Evolutionary conservation across 768 basidiomycete species (phyloP), one percentile per base, ranked within the genome.

Genomic region (Auriscalpium microsporum): DNA sequence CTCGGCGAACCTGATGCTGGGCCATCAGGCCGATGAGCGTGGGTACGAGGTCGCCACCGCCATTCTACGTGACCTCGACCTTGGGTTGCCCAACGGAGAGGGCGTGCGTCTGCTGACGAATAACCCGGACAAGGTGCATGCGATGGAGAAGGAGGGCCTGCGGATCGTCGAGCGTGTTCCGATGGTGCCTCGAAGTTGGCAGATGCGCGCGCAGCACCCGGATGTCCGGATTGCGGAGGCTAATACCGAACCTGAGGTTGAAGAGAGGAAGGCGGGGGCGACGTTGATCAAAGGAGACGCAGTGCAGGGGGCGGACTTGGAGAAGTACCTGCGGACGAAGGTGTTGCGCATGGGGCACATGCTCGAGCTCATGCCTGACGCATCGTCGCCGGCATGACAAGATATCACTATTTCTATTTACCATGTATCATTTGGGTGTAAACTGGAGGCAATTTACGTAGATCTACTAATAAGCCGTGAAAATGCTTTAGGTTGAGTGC

Each of bases 261-360:
- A 64, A 35, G 75, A 75, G 54, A 73, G 75, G 58, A 63, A 72
- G 37, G 70, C 75, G 2, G 92, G 90, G 2, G 87, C 84, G 9
- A 88, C 90, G 44, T 77, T 93, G 70, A 84, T 94, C 44, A 92
- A 92, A 5, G 87, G 83, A 10, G 81, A 84, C 14, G 78, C 79
- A 33, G 87, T 86, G 9, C 73, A 84, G 53, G 90, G 93, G 1
- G 81, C 82, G 54, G 96, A 99, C 65, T 69, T 99, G 63, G 93
- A 98, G 65, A 92, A 87, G 72, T 99, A 99, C 68, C 71, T 99
- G 64, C 81, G 89, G 68, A 98, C 96, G 40, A 99, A 99, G 69
- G 84, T 98, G n/a, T 72, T 92, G 67, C 79, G 87, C 57, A 99
- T 99, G 96, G 96, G 96, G 11, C 96, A 99, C 68, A 84, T 95